These are phyloP conservation scores for Lactarius sp. DNA, from an alignment of 768 basidiomycete genomes.

Conservation along the genomic window DNA sequence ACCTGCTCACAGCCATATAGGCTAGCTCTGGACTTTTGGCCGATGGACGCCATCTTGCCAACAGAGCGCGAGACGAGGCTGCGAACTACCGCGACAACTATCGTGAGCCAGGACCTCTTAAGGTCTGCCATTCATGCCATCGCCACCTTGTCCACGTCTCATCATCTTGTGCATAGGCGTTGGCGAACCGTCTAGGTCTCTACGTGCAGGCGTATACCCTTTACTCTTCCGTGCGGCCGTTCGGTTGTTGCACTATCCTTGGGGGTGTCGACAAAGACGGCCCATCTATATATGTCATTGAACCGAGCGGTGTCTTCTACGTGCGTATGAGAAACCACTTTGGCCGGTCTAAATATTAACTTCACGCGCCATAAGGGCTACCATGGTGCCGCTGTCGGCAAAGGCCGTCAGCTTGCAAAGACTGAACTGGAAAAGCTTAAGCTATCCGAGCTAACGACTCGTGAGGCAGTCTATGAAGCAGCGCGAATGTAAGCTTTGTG, in stretches of 20 bases:
- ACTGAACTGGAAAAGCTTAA: conserved; percentile 97
- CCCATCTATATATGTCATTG: conserved; percentile 83
- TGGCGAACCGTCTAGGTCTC: conserved; percentile 76
- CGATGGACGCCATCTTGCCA: conserved; percentile 85
- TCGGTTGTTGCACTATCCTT: conserved; percentile 90
- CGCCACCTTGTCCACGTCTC: not conserved
- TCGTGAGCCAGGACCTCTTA: conserved; percentile 68
- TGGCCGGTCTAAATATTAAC: not conserved
- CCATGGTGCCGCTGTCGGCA: conserved; percentile 93
- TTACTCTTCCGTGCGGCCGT: conserved; percentile 96
- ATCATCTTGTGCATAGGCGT: conserved; percentile 36
- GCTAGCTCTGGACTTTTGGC: conserved; percentile 92
- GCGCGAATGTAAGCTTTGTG: conserved; percentile 78
- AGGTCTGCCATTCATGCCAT: conserved; percentile 45
- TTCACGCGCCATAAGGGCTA: conserved; percentile 60
- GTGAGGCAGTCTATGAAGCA: conserved; percentile 87
- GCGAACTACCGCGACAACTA: conserved; percentile 66
- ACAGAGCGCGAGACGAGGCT: conserved; percentile 82
- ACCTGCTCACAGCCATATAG: conserved; percentile 38
- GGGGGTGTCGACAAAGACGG: conserved; percentile 86
- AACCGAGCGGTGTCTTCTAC: conserved; percentile 91
- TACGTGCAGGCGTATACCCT: conserved; percentile 95
- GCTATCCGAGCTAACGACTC: conserved; percentile 67
- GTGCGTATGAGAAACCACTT: conserved; percentile 41
- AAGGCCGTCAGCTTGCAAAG: conserved; percentile 96